Evolutionary conservation across 2,329 filamentous ascomycete genomes (phyloP).

Genomic region (Penicillium occitanis): DNA sequence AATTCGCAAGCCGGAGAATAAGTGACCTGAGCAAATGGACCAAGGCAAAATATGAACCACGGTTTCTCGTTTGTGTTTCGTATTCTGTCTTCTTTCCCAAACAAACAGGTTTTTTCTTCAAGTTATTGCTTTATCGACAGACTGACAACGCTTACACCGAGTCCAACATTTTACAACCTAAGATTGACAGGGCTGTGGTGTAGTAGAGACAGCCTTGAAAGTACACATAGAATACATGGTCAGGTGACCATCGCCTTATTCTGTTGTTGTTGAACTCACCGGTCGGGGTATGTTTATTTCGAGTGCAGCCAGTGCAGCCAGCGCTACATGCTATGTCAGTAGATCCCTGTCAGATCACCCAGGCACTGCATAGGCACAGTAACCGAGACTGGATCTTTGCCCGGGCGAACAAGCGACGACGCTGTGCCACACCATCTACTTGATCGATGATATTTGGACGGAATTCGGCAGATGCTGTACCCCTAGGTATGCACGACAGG

Average conservation of each 20-base stretch:
- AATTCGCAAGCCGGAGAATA: neutral
- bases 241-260: neutral
- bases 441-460: neutral
- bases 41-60: too few relatives aligned
- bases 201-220: neutral
- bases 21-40: too few relatives aligned
- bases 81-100: too few relatives aligned
- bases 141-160: too few relatives aligned
- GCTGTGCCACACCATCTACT: neutral
- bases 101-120: too few relatives aligned
- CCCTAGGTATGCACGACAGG: neutral
- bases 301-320: neutral
- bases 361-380: neutral
- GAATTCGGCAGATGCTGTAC: neutral
- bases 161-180: too few relatives aligned
- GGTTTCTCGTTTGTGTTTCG: too few relatives aligned
- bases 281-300: neutral
- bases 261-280: neutral
- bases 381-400: neutral
- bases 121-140: too few relatives aligned
- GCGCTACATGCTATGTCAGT: too few relatives aligned
- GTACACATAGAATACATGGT: neutral
- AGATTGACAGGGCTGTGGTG: neutral
- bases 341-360: neutral
- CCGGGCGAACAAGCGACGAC: conserved; percentile 1